Evolutionary conservation across 768 basidiomycete species (phyloP), one percentile per base, ranked within the genome.

Genomic region (Tephrocybe rancida): DNA sequence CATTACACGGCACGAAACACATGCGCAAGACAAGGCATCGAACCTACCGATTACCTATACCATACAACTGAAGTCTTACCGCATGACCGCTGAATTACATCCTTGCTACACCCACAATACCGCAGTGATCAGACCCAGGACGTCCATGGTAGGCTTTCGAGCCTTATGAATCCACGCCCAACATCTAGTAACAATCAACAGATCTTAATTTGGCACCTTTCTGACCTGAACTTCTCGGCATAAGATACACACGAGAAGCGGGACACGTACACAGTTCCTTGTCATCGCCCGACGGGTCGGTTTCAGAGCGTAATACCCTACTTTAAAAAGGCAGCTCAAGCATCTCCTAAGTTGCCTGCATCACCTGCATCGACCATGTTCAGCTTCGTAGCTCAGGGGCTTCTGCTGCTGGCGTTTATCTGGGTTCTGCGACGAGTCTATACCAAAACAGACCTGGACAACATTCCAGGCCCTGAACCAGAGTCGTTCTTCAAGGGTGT

Each of bases 381-480:
- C 35, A 37, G 22, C 6, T 26, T 48, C 14, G 11, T 61, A 37
- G 25, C 47, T 3, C 46, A 52, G 22, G 34, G 32, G 2, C 14
- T 55, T 27, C 21, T 53, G 42, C 18, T 63, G 27, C 59, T 43
- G 25, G 43, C 35, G 14, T n/a, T 57, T 26, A 54, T 56, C 4
- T 62, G 54, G 58, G n/a, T 44, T 29, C 37, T 67, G 26, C 56
- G 56, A n/a, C 59, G 52, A 11, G 51, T 60, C 22, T 35, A 63
- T 18, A 42, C 48, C 13, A 63, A 55, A 24, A 64, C 59, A 3
- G 64, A 67, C 30, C 57, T 76, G 9, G 67, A 70, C 39, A 71
- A 72, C 45, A 60, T 76, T 37, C 73, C 72, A 2, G 74, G 74
- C 5, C 74, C 73, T 0, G 60, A 55, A 14, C 55, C 65, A 6